phyloP scores from a whole-genome alignment of 805 yeast species.

The Debaryomyces prosopidis region DNA sequence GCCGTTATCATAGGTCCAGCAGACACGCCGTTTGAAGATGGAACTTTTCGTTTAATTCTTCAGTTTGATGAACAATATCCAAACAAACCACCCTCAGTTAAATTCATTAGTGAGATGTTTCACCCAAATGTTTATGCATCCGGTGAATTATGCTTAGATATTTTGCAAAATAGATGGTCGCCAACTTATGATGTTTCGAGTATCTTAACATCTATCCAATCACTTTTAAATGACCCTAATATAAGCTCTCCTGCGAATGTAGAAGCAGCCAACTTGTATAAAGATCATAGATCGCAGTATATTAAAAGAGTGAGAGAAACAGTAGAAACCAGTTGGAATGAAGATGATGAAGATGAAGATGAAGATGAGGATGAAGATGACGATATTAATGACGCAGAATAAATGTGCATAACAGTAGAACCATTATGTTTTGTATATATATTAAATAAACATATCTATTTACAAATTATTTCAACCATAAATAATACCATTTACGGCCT shows the following conservation, averaged over 20 bases:
- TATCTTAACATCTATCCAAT: constrained; percentile 89
- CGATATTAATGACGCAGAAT: constrained; percentile 12
- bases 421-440: neutral
- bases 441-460: constrained; percentile 3
- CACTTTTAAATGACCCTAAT: constrained; percentile 92
- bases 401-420: neutral
- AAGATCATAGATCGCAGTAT: constrained; percentile 93
- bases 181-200: constrained; percentile 98
- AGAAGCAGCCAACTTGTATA: constrained; percentile 93
- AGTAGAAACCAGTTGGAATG: constrained; percentile 93
- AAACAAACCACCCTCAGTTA: constrained; percentile 92
- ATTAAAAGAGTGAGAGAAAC: constrained; percentile 89
- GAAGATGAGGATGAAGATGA: constrained; percentile 42
- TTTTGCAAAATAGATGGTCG: constrained; percentile 95
- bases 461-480: constrained; percentile 43
- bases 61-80: constrained; percentile 98
- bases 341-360: constrained; percentile 64
- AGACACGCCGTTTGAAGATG: constrained; percentile 97
- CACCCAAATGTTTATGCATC: constrained; percentile 96
- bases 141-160: constrained; percentile 95
- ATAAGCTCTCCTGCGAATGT: constrained; percentile 96
- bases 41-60: constrained; percentile 82
- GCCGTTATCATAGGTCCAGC: constrained; percentile 98
- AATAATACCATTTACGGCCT: constrained; percentile 48
- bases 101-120: constrained; percentile 91